Evolutionary conservation across 2,329 filamentous ascomycete species (phyloP).

Genomic region (Ascochyta koolunga): DNA sequence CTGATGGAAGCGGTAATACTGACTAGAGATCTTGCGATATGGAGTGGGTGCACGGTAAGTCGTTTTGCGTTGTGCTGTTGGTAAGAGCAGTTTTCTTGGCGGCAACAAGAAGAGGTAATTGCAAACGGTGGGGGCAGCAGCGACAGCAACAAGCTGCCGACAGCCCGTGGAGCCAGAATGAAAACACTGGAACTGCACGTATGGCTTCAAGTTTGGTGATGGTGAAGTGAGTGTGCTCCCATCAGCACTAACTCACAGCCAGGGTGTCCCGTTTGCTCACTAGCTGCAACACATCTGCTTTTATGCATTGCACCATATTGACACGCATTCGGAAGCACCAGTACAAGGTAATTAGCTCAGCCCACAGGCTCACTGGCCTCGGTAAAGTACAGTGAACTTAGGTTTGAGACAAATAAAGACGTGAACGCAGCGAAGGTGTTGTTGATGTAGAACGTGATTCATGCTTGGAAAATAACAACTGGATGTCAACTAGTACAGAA

Average conservation of each 20-base stretch:
- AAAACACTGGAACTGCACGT: not conserved
- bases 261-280: not conserved
- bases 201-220: not conserved
- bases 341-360: not conserved
- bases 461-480: too few species aligned
- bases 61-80: not conserved
- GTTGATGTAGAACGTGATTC: not conserved
- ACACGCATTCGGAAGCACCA: not conserved
- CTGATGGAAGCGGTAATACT: not conserved
- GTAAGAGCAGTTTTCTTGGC: slow-evolving; percentile 4
- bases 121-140: not conserved
- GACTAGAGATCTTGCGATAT: not conserved
- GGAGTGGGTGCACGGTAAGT: not conserved
- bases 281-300: not conserved
- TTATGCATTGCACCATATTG: not conserved
- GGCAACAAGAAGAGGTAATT: not conserved
- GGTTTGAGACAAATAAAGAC: not conserved
- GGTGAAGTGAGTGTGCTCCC: slow-evolving; percentile 8
- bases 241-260: not conserved
- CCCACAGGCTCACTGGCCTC: not conserved
- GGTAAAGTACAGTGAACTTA: not conserved
- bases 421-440: not conserved
- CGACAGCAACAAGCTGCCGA: not conserved
- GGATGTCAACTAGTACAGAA: too few species aligned
- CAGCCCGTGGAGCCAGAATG: not conserved